These are phyloP conservation scores for Primulina huaijiensis DNA, from an alignment of 257 asterid genomes.

Conservation along the genomic window DNA sequence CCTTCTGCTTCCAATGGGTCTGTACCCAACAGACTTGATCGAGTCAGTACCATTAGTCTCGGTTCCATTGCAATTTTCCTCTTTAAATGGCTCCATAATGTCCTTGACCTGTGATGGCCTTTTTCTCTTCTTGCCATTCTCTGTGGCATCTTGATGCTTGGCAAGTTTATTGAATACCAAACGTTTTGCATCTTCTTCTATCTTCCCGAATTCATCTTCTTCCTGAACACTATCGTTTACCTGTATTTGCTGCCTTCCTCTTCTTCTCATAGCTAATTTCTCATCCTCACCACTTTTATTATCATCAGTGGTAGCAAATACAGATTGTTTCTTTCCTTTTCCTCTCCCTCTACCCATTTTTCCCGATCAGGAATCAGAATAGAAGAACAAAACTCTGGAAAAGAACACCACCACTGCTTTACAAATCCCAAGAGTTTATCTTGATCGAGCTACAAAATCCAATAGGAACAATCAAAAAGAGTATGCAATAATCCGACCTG, in stretches of 20 bases:
- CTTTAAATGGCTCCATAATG: conserved; percentile 45
- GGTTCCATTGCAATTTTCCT: conserved; percentile 41
- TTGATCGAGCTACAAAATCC: conserved; percentile 7
- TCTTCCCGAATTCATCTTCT: conserved; percentile 48
- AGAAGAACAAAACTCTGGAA: conserved; percentile 39
- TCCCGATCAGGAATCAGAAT: conserved; percentile 22
- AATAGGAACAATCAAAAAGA: neutral
- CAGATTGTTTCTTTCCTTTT: conserved; percentile 62
- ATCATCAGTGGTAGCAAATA: conserved; percentile 41
- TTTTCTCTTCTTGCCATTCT: conserved; percentile 63
- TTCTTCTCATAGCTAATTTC: conserved; percentile 51
- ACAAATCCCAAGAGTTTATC: conserved; percentile 6
- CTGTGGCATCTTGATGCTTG: conserved; percentile 41
- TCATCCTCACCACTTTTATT: conserved; percentile 70
- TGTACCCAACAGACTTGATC: conserved; percentile 53
- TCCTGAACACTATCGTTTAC: conserved; percentile 50
- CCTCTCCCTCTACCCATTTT: conserved; percentile 82
- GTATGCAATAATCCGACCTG: conserved; percentile 5
- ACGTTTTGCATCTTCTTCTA: conserved; percentile 43
- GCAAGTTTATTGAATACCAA: conserved; percentile 34
- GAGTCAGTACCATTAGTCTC: conserved; percentile 36
- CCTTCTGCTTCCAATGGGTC: conserved; percentile 73
- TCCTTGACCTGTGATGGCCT: conserved; percentile 52
- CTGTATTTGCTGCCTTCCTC: conserved; percentile 77
- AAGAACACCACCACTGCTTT: neutral